Percentiles rank a stretch among this genome's conserved stretches.
Evolutionary conservation across 2,329 filamentous ascomycete species (phyloP).

Genomic region (Neofusicoccum sp.): DNA sequence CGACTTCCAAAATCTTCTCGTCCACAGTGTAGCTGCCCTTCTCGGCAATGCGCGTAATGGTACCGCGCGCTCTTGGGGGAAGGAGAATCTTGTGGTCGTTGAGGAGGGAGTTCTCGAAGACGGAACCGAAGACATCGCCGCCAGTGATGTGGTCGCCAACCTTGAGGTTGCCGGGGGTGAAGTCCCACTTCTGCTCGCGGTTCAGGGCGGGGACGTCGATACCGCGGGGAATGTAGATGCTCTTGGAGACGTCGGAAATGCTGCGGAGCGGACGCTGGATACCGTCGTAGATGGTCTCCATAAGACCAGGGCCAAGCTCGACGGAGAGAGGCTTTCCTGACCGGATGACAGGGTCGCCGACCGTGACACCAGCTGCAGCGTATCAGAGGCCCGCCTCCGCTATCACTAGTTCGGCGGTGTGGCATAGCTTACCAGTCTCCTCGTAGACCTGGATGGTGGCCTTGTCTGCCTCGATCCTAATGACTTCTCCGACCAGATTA

Average conservation of each 20-base stretch:
- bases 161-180: slow-evolving; percentile 79
- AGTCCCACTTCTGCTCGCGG: slow-evolving; percentile 93
- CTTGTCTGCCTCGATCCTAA: slow-evolving; percentile 93
- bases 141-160: slow-evolving; percentile 96
- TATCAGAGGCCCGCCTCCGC: background rate
- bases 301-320: slow-evolving; percentile 91
- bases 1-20: slow-evolving; percentile 90
- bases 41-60: slow-evolving; percentile 83
- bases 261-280: slow-evolving; percentile 91
- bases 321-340: slow-evolving; percentile 96
- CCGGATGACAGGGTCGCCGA: slow-evolving; percentile 86
- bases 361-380: slow-evolving; percentile 77
- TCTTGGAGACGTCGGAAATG: slow-evolving; percentile 73
- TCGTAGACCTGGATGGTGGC: slow-evolving; percentile 99
- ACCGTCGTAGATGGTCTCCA: slow-evolving; percentile 99
- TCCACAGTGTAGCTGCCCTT: slow-evolving; percentile 93
- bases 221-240: slow-evolving; percentile 97
- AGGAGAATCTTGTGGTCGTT: slow-evolving; percentile 90
- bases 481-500: slow-evolving; percentile 92
- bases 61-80: slow-evolving; percentile 84
- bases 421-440: slow-evolving; percentile 74
- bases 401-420: background rate
- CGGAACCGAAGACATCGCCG: slow-evolving; percentile 91
- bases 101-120: slow-evolving; percentile 94
- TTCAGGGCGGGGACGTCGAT: slow-evolving; percentile 85